These are phyloP conservation scores for Paramecium tetraurelia DNA, from an alignment of 73 alveolate genomes.

Conservation along the genomic window DNA sequence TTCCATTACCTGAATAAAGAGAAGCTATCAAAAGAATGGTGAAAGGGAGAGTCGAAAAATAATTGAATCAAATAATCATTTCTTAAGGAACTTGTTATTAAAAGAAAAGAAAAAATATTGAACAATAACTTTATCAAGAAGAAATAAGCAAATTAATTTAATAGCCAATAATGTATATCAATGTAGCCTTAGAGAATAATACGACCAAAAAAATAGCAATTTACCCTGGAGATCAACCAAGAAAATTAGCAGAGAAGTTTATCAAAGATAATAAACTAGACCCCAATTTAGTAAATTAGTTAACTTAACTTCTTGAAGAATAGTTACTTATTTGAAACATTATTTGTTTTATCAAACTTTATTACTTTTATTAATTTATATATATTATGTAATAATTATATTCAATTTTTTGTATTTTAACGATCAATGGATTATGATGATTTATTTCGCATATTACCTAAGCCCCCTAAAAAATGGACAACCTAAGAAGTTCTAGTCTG, in stretches of 20 bases:
- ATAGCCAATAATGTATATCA: not conserved
- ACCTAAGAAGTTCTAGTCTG: slow-evolving; percentile 16
- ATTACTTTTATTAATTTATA: not conserved
- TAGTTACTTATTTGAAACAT: not conserved
- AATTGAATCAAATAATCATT: not conserved
- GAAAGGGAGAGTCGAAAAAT: slow-evolving; percentile 11
- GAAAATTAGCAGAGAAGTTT: not conserved
- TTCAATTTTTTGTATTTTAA: not conserved
- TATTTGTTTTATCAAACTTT: not conserved
- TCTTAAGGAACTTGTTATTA: slow-evolving; percentile 1
- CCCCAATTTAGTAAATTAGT: not conserved
- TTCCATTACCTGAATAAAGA: not conserved
- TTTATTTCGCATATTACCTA: slow-evolving; percentile 2
- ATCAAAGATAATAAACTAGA: not conserved
- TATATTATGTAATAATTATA: not conserved
- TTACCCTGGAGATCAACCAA: not conserved
- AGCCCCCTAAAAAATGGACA: slow-evolving; percentile 9
- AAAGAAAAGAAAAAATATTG: not conserved
- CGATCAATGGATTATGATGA: slow-evolving; percentile 43
- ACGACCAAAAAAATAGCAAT: not conserved
- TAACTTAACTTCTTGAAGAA: not conserved
- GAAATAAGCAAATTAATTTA: not conserved
- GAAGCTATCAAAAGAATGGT: not conserved
- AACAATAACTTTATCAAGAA: not conserved
- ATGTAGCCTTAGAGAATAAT: not conserved